A percentile compares a stretch with the other conserved stretches of the same genome.
These are phyloP conservation scores for Avena atlantica DNA, from an alignment of 176 grass and related monocot species.

Conservation along the genomic window DNA sequence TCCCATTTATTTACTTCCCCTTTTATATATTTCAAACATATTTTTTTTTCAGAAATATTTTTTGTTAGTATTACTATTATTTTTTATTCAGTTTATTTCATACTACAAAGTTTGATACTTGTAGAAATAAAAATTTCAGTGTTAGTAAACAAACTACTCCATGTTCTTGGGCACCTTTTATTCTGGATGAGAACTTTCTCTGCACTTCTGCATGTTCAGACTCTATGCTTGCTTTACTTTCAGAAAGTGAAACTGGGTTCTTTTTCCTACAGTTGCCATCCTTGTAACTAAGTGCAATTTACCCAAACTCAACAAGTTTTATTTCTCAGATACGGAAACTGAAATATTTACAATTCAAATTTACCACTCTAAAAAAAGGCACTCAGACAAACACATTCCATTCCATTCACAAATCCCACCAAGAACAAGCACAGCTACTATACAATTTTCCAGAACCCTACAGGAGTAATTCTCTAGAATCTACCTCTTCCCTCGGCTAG, in stretches of 20 bases:
- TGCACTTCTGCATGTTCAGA: neutral
- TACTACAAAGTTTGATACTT: neutral
- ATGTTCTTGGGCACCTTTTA: neutral
- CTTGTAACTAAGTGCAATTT: neutral
- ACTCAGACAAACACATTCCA: slow-evolving; percentile 1
- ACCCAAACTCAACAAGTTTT: neutral
- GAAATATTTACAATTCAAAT: neutral
- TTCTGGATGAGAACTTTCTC: neutral
- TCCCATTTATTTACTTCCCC: neutral
- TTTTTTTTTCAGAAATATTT: neutral
- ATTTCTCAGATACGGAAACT: neutral
- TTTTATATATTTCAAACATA: neutral
- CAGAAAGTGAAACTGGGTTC: neutral
- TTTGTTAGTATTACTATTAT: too few species aligned
- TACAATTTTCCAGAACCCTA: slow-evolving; percentile 42
- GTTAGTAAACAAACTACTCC: too few species aligned
- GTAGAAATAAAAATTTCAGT: too few species aligned
- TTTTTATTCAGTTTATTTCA: neutral
- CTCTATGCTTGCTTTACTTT: neutral
- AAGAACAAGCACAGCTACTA: slow-evolving; percentile 31
- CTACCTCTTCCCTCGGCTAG: slow-evolving; percentile 4
- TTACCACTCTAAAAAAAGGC: neutral
- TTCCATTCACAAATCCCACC: slow-evolving; percentile 37
- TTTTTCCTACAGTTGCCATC: neutral
- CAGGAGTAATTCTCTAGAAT: neutral